Conservation (phyloP, 208 protist species). For the Porcisia deanei region DNA sequence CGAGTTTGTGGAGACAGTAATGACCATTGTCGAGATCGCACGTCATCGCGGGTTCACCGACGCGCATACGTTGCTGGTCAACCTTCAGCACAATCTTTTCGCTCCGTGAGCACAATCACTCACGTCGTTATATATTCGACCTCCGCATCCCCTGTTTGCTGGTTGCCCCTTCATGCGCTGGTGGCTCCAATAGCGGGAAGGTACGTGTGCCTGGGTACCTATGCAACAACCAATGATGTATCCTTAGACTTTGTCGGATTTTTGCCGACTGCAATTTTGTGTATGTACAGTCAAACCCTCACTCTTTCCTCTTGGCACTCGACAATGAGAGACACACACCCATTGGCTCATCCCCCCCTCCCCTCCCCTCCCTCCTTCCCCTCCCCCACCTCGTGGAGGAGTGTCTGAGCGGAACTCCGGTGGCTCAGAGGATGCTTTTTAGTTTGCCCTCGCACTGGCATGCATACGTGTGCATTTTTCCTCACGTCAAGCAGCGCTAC, state of each 20-base stretch:
- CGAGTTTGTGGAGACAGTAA: conserved; percentile 80
- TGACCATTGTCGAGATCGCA: conserved; percentile 29
- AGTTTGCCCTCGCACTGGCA: too few species aligned
- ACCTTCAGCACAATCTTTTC: conserved; percentile 18
- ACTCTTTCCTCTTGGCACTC: background rate
- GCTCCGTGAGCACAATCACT: background rate
- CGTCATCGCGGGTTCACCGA: conserved; percentile 11
- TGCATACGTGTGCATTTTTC: background rate
- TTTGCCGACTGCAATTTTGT: background rate
- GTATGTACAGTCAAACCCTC: background rate
- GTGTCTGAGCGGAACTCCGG: background rate
- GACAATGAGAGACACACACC: background rate
- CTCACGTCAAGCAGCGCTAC: background rate
- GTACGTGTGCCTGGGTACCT: conserved; percentile 9
- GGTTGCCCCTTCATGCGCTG: background rate
- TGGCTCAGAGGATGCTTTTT: background rate
- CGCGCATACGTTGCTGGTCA: conserved; percentile 6
- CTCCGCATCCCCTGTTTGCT: background rate
- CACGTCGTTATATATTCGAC: background rate
- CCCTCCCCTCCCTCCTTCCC: too few species aligned
- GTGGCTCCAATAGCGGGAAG: background rate
- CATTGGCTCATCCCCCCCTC: too few species aligned
- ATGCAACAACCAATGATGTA: conserved; percentile 26
- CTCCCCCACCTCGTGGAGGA: too few species aligned
- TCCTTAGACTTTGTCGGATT: conserved; percentile 1